Base-by-base conservation (phyloP, 805 yeast species). In the Priceomyces fermenticarens region DNA sequence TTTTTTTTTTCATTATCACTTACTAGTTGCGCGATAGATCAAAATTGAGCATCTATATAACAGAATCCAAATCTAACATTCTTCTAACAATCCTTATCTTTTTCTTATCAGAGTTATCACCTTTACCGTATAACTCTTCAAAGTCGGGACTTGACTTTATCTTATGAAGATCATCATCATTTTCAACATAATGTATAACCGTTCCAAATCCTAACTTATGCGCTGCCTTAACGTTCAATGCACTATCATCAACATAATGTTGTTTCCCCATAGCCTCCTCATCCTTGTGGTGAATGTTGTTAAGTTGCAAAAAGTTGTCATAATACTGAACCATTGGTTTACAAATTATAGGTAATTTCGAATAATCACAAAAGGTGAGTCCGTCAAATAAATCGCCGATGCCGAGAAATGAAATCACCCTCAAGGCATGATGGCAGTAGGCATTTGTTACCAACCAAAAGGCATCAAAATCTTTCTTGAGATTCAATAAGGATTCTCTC, bases 401-500 rank as follows among this genome's bases (percentile, higher is more conserved):
- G 2, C 97, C 97, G 36, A 91, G 68, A 36, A 91, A 70, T 32
- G 81, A 74, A 13, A 89, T 73, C 25, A 88, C 95, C 37, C 97
- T 73, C 34, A 81, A 53, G 0, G 91, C 99, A 63, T 91, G 99
- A 54, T 80, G 88, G 57, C 83, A 82, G 66, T 91, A 91, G 1
- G 99, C 98, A 60, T 91, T 91, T 3, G 99, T 91, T 55, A 88
- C 85, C 33, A 93, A 73, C 99, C 99, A 91, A 47, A 91, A 67
- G 54, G 82, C 73, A 52, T 81, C 83, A 42, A 83, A 80, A 47
- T 80, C 77, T 27, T 58, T 51, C 43, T 61, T 71, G 49, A 85
- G 49, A 8, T 63, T 52, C 3, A 74, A 41, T 33, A 85, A 62
- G 73, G 80, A 63, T 17, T 72, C 61, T 45, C 90, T 69, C 41